phyloP scores from a whole-genome alignment of 2,329 filamentous ascomycete species.

The Westerdykella ornata region DNA sequence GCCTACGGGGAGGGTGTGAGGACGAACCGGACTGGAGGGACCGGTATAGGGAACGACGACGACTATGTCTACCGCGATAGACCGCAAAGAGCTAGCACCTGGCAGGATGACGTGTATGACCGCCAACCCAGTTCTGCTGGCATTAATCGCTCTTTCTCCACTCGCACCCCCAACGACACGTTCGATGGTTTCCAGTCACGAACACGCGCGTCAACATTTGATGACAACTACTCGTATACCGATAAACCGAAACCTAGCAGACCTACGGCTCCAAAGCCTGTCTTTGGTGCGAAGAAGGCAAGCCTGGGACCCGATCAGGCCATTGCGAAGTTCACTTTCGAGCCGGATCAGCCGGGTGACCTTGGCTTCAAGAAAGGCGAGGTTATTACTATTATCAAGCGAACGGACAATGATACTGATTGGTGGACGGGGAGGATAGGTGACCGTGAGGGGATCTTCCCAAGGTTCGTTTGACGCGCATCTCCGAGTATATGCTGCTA shows the following conservation, averaged over 20 bases:
- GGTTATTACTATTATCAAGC: slow-evolving; percentile 87
- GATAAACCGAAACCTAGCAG: slow-evolving; percentile 61
- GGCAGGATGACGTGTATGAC: slow-evolving; percentile 72
- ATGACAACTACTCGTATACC: slow-evolving; percentile 49
- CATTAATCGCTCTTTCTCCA: slow-evolving; percentile 47
- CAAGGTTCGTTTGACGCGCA: slow-evolving; percentile 53
- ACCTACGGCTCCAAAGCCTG: slow-evolving; percentile 83
- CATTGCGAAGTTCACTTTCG: slow-evolving; percentile 86
- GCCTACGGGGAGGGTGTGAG: slow-evolving; percentile 62
- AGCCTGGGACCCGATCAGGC: slow-evolving; percentile 65
- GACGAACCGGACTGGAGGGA: slow-evolving; percentile 44
- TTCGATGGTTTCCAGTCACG: slow-evolving; percentile 42
- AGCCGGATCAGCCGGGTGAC: slow-evolving; percentile 87
- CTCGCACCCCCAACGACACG: slow-evolving; percentile 44
- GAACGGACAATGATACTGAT: slow-evolving; percentile 87
- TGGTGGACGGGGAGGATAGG: slow-evolving; percentile 97
- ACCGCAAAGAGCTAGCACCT: slow-evolving; percentile 60
- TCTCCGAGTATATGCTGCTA: neutral
- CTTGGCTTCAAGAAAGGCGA: slow-evolving; percentile 97
- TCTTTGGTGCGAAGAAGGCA: slow-evolving; percentile 54
- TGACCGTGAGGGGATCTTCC: slow-evolving; percentile 82
- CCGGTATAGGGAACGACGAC: slow-evolving; percentile 33
- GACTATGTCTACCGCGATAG: slow-evolving; percentile 50
- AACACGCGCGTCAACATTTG: slow-evolving; percentile 37
- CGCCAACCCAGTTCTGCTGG: slow-evolving; percentile 37